phyloP scores from a whole-genome alignment of 164 flowering plant genomes.

The Litsea cubeba region DNA sequence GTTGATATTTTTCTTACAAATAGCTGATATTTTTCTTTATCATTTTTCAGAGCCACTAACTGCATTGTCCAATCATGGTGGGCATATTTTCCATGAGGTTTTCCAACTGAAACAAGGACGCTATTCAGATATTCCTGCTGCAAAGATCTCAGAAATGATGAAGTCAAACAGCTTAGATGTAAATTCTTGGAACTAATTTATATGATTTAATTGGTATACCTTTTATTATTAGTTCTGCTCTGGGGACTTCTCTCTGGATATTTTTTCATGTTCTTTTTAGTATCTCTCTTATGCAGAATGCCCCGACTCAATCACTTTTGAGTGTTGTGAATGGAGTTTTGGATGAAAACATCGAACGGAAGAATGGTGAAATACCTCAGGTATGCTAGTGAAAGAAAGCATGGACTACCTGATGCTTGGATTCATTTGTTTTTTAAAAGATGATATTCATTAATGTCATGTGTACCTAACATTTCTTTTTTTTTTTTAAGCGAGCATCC shows the following conservation, averaged over 20 bases:
- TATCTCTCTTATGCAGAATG: constrained; percentile 46
- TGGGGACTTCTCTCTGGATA: background rate
- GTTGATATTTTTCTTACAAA: background rate
- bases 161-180: constrained; percentile 64
- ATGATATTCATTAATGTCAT: background rate
- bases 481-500: background rate
- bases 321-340: constrained; percentile 51
- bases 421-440: too few relatives aligned
- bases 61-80: constrained; percentile 33
- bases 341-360: constrained; percentile 65
- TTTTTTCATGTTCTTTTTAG: constrained; percentile 2
- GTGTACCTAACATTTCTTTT: background rate
- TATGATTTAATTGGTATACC: background rate
- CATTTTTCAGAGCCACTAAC: constrained; percentile 23
- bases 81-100: constrained; percentile 37
- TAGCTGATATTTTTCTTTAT: background rate
- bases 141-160: constrained; percentile 54
- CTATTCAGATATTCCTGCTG: constrained; percentile 50
- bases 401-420: background rate
- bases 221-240: background rate
- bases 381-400: constrained; percentile 42
- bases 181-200: constrained; percentile 15
- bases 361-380: constrained; percentile 70
- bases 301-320: constrained; percentile 69
- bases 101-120: constrained; percentile 42